A percentile compares a stretch with the other conserved stretches of the same genome.
These are phyloP conservation scores for Kalmanozyma brasiliensis DNA, from an alignment of 1,284 basidiomycete genomes.

Conservation along the genomic window DNA sequence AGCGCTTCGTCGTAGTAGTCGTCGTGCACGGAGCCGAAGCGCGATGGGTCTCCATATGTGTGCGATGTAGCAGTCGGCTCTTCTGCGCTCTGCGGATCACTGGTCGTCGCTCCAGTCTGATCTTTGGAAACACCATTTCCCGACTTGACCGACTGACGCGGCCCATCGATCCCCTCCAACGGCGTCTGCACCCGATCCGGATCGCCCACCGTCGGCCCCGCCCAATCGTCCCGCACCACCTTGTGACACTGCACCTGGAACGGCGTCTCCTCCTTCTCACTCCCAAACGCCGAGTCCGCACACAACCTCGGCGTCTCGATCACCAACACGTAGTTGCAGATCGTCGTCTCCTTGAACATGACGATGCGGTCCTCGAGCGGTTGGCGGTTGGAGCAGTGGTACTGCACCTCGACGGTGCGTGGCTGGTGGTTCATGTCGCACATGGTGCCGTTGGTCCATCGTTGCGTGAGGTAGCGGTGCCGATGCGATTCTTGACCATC, in stretches of 20 bases:
- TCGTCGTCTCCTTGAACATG: slow-evolving; percentile 63
- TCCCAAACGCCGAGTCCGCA: slow-evolving; percentile 38
- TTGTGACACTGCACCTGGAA: slow-evolving; percentile 34
- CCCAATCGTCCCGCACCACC: slow-evolving; percentile 37
- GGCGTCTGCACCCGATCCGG: slow-evolving; percentile 9
- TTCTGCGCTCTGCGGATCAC: background rate
- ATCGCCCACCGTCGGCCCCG: slow-evolving; percentile 29
- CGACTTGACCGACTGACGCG: background rate
- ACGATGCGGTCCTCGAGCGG: slow-evolving; percentile 50
- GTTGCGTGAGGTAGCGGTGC: slow-evolving; percentile 54
- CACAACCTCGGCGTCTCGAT: slow-evolving; percentile 51
- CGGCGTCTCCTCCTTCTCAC: slow-evolving; percentile 41
- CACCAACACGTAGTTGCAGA: slow-evolving; percentile 60
- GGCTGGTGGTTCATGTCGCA: slow-evolving; percentile 59
- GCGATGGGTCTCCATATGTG: slow-evolving; percentile 43
- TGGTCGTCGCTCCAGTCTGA: background rate
- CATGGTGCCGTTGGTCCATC: slow-evolving; percentile 59
- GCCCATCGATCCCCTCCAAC: slow-evolving; percentile 9
- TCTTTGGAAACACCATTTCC: background rate
- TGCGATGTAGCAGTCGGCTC: slow-evolving; percentile 24
- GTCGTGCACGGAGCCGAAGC: slow-evolving; percentile 42
- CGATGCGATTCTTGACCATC: slow-evolving; percentile 17
- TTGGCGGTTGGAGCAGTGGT: slow-evolving; percentile 48
- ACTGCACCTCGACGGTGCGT: slow-evolving; percentile 58
- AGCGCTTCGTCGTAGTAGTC: slow-evolving; percentile 48